These are phyloP conservation scores for Exophiala xenobiotica DNA, from an alignment of 2,329 filamentous ascomycete species.

Conservation along the genomic window DNA sequence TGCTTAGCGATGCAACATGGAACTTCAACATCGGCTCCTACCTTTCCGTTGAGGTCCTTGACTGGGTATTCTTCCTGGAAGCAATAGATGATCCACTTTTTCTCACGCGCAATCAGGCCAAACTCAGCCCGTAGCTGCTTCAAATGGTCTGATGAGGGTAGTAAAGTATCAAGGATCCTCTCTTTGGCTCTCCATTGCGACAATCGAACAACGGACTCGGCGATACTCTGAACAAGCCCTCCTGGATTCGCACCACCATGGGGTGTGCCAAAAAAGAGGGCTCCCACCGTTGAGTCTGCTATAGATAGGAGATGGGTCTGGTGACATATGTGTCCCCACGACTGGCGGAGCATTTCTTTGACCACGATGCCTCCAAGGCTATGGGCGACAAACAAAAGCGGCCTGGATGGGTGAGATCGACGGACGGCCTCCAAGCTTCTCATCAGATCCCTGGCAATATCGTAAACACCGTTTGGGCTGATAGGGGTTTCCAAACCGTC, in stretches of 20 bases:
- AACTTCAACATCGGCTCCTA: slow-evolving; percentile 12
- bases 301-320: slow-evolving; percentile 4
- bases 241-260: slow-evolving; percentile 18
- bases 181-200: slow-evolving; percentile 37
- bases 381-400: slow-evolving; percentile 20
- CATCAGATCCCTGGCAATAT: slow-evolving; percentile 39
- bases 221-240: slow-evolving; percentile 3
- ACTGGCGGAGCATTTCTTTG: slow-evolving; percentile 18
- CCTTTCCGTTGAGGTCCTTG: slow-evolving; percentile 17
- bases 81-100: slow-evolving; percentile 38
- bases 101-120: slow-evolving; percentile 32
- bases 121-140: slow-evolving; percentile 34
- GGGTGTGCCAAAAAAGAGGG: slow-evolving; percentile 27
- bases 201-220: slow-evolving; percentile 18
- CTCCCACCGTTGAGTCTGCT: slow-evolving; percentile 12
- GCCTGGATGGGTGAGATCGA: slow-evolving; percentile 9
- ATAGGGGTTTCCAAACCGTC: slow-evolving; percentile 27
- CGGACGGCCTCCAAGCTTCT: slow-evolving; percentile 36
- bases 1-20: neutral
- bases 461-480: slow-evolving; percentile 35
- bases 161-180: slow-evolving; percentile 35
- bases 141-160: slow-evolving; percentile 38
- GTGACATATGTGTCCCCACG: slow-evolving; percentile 1
- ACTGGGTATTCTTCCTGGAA: slow-evolving; percentile 38
- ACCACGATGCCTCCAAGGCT: slow-evolving; percentile 23